Percentiles rank a stretch among this genome's conserved stretches.
These are phyloP conservation scores for Malbranchea cinnamomea DNA, from an alignment of 2,329 filamentous ascomycete genomes.

Conservation along the genomic window DNA sequence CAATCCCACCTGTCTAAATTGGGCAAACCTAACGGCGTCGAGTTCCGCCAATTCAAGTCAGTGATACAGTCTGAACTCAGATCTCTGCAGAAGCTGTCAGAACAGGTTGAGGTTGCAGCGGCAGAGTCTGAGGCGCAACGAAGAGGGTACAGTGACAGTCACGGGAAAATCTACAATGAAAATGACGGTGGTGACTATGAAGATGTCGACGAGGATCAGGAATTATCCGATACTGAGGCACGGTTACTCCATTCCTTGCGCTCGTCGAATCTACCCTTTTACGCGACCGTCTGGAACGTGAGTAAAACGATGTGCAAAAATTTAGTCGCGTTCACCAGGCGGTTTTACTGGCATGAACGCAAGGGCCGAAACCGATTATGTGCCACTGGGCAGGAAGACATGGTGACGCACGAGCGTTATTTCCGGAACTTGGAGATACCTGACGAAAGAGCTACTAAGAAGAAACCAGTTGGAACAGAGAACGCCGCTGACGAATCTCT, in stretches of 20 bases:
- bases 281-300: constrained; percentile 47
- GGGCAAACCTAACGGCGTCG: constrained; percentile 33
- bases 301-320: constrained; percentile 41
- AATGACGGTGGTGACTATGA: constrained; percentile 14
- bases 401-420: not conserved
- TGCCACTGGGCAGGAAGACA: too few relatives aligned
- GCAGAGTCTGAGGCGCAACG: constrained; percentile 9
- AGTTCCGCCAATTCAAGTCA: constrained; percentile 35
- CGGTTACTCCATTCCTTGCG: constrained; percentile 40
- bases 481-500: constrained; percentile 5
- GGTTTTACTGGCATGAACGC: constrained; percentile 34
- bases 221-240: constrained; percentile 13
- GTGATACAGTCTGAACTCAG: constrained; percentile 34
- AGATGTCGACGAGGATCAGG: constrained; percentile 3
- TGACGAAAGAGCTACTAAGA: too few relatives aligned
- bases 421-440: constrained; percentile 4
- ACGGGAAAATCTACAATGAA: constrained; percentile 7
- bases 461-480: constrained; percentile 3
- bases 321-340: constrained; percentile 42
- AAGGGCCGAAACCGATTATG: constrained; percentile 1
- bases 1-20: constrained; percentile 25
- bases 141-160: constrained; percentile 5
- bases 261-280: constrained; percentile 52
- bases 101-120: constrained; percentile 12
- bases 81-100: constrained; percentile 29